Evolutionary conservation across 2,329 filamentous ascomycete genomes (phyloP).

Genomic region (Phialophora verrucosa): DNA sequence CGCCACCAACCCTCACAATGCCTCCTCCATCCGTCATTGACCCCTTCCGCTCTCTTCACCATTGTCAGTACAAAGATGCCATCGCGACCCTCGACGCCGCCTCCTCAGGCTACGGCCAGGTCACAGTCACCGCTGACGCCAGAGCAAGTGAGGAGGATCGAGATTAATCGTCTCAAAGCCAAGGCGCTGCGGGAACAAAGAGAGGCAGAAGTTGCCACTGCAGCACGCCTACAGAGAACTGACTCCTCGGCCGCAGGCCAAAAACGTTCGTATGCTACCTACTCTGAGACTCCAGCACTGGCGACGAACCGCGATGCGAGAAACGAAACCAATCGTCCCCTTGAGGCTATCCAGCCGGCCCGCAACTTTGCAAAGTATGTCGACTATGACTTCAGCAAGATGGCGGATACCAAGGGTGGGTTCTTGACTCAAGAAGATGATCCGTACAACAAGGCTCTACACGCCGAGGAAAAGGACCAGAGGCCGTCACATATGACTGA

Average conservation of each 20-base stretch:
- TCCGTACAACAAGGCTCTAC: slow-evolving; percentile 80
- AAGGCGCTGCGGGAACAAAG: slow-evolving; percentile 81
- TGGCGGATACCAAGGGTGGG: slow-evolving; percentile 97
- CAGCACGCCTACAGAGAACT: slow-evolving; percentile 45
- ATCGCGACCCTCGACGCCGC: slow-evolving; percentile 54
- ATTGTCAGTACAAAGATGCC: slow-evolving; percentile 32
- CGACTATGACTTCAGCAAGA: slow-evolving; percentile 96
- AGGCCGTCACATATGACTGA: slow-evolving; percentile 88
- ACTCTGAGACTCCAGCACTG: slow-evolving; percentile 63
- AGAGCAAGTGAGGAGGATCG: slow-evolving; percentile 69
- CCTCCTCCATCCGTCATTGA: not conserved
- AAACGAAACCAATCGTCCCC: slow-evolving; percentile 45
- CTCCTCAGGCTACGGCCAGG: slow-evolving; percentile 46
- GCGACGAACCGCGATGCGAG: slow-evolving; percentile 73
- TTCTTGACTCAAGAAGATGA: slow-evolving; percentile 92
- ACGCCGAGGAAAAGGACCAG: slow-evolving; percentile 62
- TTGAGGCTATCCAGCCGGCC: slow-evolving; percentile 70
- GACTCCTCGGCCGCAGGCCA: slow-evolving; percentile 62
- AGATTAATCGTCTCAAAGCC: slow-evolving; percentile 84
- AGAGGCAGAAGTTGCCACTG: slow-evolving; percentile 62
- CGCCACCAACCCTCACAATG: not conserved
- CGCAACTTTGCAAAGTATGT: slow-evolving; percentile 92
- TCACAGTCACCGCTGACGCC: slow-evolving; percentile 60
- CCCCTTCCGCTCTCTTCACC: not conserved
- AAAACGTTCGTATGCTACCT: slow-evolving; percentile 73